Base-by-base conservation (phyloP, 2,329 filamentous ascomycete species). In the Aureobasidium sp. region DNA sequence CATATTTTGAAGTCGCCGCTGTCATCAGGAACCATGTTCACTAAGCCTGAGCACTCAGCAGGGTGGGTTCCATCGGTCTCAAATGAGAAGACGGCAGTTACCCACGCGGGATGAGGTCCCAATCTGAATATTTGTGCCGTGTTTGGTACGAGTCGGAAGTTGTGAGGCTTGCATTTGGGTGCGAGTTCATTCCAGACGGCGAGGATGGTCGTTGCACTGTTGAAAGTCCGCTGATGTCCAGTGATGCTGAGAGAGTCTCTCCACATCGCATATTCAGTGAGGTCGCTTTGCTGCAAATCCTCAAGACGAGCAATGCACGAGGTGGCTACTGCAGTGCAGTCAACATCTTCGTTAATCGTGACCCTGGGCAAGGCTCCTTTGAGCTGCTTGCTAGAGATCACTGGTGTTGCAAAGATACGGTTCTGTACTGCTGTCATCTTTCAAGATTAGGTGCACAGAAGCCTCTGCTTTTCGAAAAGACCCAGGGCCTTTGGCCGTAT, bases 241-340 rank as follows among this genome's bases (percentile, higher is more conserved):
- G 79, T 78, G 10, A 85, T 66, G 7, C 74, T 78, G 3, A 85
- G 75, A 58, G 84, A 79, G 65, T 86, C 83, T 38, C 82, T 74
- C 81, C 81, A 85, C 4, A 68, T 62, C 2, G 63, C 62, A 55
- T 65, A 64, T 19, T 29, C 29, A 11, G 57, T 54, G 10, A 64
- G 42, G 40, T 64, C 51, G 21, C 43, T 45, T 29, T 62, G 42
- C 23, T 45, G 35, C 11, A 64, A 38, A 8, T 45, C 50, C 15
- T 58, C 10, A 8, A 64, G 62, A 33, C 42, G 46, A 15, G 40
- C 42, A 31, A 63, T 57, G n/a, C 49, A 60, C 5, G 50, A 45
- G n/a, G 31, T 29, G 7, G 60, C 54, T 49, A 63, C 25, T 17
- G 45, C 57, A 5, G 25, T 17, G 27, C 46, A 40, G 21, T 63